These are phyloP conservation scores for Fusarium devonianum DNA, from an alignment of 2,329 filamentous ascomycete species.

Conservation along the genomic window DNA sequence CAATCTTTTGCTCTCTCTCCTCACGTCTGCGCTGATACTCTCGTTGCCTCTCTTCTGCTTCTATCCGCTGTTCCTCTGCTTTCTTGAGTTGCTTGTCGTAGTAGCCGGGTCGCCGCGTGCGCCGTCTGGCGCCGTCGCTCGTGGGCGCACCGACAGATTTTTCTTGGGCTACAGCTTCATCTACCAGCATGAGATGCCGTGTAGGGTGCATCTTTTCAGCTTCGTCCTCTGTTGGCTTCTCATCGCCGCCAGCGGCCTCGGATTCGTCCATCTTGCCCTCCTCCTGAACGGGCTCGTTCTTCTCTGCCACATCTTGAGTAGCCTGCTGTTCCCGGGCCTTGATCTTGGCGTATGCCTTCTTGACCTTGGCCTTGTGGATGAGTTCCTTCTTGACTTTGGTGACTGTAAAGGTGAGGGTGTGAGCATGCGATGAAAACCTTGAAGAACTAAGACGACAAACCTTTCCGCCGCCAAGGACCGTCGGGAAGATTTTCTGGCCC, in stretches of 20 bases:
- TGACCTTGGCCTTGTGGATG: slow-evolving; percentile 92
- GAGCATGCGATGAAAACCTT: slow-evolving; percentile 33
- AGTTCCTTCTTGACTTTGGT: slow-evolving; percentile 88
- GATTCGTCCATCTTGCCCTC: slow-evolving; percentile 20
- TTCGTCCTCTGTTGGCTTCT: slow-evolving; percentile 26
- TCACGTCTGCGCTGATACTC: slow-evolving; percentile 60
- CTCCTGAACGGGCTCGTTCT: slow-evolving; percentile 19
- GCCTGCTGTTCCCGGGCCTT: slow-evolving; percentile 60
- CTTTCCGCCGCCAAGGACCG: slow-evolving; percentile 84
- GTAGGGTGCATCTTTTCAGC: slow-evolving; percentile 47
- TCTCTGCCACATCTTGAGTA: slow-evolving; percentile 31
- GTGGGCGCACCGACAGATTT: slow-evolving; percentile 30
- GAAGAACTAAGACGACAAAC: slow-evolving; percentile 44
- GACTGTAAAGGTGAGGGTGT: slow-evolving; percentile 56
- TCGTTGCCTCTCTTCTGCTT: slow-evolving; percentile 52
- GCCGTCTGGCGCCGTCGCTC: slow-evolving; percentile 46
- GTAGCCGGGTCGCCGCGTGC: slow-evolving; percentile 58
- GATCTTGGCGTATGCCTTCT: slow-evolving; percentile 90
- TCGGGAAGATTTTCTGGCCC: slow-evolving; percentile 92
- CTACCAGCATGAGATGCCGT: slow-evolving; percentile 50
- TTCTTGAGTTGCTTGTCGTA: slow-evolving; percentile 70
- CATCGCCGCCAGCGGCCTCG: slow-evolving; percentile 28
- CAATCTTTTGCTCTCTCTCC: slow-evolving; percentile 70
- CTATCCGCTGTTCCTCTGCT: slow-evolving; percentile 52
- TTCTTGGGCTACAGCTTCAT: slow-evolving; percentile 48